Conservation (phyloP, 2,329 filamentous ascomycete genomes). For the Colletotrichum liriopes region DNA sequence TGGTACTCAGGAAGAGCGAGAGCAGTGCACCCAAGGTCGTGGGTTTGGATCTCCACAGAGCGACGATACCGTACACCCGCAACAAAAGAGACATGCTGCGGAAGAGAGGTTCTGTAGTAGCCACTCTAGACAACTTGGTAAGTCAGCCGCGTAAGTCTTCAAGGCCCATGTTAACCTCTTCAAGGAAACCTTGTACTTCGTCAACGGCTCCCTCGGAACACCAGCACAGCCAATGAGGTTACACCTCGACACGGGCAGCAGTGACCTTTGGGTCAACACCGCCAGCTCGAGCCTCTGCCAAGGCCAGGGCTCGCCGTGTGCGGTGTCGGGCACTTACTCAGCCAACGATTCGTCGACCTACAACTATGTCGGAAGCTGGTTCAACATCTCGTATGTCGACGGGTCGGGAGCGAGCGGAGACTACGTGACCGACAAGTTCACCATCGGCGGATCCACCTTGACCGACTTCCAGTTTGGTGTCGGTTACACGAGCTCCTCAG, state of each 20-base stretch:
- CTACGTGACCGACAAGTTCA: conserved; percentile 83
- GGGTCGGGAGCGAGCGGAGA: conserved; percentile 83
- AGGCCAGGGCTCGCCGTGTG: conserved; percentile 66
- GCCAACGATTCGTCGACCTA: conserved; percentile 84
- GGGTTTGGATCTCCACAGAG: conserved; percentile 61
- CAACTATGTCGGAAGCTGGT: conserved; percentile 78
- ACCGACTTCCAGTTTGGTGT: conserved; percentile 79
- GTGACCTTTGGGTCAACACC: conserved; percentile 81
- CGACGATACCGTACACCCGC: conserved; percentile 42
- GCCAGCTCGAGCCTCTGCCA: conserved; percentile 73
- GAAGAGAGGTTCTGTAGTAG: conserved; percentile 61
- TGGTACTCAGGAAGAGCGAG: conserved; percentile 51
- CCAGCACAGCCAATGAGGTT: conserved; percentile 71
- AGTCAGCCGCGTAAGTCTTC: conserved; percentile 40
- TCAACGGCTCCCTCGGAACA: conserved; percentile 75
- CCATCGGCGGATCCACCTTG: conserved; percentile 69
- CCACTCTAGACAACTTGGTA: conserved; percentile 71
- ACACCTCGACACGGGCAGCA: conserved; percentile 79
- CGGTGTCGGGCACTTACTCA: conserved; percentile 75
- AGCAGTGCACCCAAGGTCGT: conserved; percentile 61
- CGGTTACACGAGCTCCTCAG: conserved; percentile 73
- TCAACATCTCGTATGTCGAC: conserved; percentile 92
- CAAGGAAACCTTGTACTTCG: conserved; percentile 75
- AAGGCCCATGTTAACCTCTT: conserved; percentile 35
- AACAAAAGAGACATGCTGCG: conserved; percentile 46